Evolutionary conservation across 2,329 filamentous ascomycete species (phyloP), one percentile per base, ranked within the genome.

Genomic region (Cladophialophora yegresii): DNA sequence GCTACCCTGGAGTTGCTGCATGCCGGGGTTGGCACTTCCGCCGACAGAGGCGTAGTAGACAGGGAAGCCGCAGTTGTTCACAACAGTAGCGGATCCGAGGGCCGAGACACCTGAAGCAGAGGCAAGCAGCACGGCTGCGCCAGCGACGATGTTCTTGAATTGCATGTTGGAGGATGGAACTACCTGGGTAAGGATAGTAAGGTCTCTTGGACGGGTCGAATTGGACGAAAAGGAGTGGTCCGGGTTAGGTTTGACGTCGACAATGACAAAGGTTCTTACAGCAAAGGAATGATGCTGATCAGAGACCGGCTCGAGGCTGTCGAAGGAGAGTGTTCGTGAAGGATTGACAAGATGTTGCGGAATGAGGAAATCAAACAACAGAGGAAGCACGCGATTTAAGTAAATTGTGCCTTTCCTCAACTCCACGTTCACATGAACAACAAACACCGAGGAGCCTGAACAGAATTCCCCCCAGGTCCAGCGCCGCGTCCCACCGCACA

Each of bases 41-140:
- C 75, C 77, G 22, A 79, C 76, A 30, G 76, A 75, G 68, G 76
- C 78, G 53, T 77, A 72, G 70, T 77, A 79, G 65, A 78, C 70
- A 6, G 75, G 70, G 58, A 64, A 67, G 23, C 67, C 61, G 68
- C 77, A 79, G 69, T 75, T 74, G 72, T 80, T 79, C 65, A 72
- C 65, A 22, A 80, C 77, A 62, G 72, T 62, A 36, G 78, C 78
- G 58, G 75, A 71, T 64, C 77, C 77, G 22, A 76, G 68, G 54
- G 76, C 76, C 60, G 68, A 68, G 58, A 70, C 72, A 40, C 76
- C 65, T 16, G 76, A 72, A 36, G 73, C 69, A 63, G 78, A 70
- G 54, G 73, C 69, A 57, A 74, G 70, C 59, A 77, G 67, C 61
- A 68, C 62, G 54, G 69, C 69, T 49, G 74, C 69, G 66, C 73